Evolutionary conservation across 441 rosid species (phyloP), one percentile per base, ranked within the genome.

Genomic region (Capsella rubella): DNA sequence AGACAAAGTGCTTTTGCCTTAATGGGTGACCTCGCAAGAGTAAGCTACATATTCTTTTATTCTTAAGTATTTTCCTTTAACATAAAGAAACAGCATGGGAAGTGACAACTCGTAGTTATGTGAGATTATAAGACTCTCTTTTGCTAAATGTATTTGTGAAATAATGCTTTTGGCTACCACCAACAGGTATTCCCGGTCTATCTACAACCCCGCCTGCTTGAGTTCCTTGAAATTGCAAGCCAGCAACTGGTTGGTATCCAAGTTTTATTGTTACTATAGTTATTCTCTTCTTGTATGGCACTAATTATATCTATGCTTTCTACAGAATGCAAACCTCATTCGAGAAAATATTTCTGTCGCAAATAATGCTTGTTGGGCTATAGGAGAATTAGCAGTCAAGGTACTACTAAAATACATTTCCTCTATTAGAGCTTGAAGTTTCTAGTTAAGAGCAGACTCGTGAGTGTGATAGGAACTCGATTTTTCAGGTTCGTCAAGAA

Each of bases 1-100:
- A 85, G 97, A 59, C 99, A 96, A 84, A 96, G 99, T 83, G 95
- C 98, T 51, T 96, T 96, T 89, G 98, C 99, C 18, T 94, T 96
- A 54, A 85, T 96, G 71, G 99, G 99, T 55, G 98, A 96, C 82
- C 93, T 96, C 73, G 96, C 98, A 28, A 90, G 90, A 79, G 99
- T 96, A 87, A 72, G 94, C 76, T 57, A 16, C 70, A 74, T 62
- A 25, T 61, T 40, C 21, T 13, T 18, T 16, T 45, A 37, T 45
- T 8, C 50, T 52, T 3, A 21, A n/a, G 29, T 29, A 43, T 49
- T n/a, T 16, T 52, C 45, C 25, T 31, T 31, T 13, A 25, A 43
- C 55, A 49, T 5, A 28, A 45, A n/a, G 21, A 31, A 70, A 28
- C 27, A 61, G 37, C 29, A 11, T 31, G 21, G 47, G 27, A 68